These are phyloP conservation scores for Fusarium sororula DNA, from an alignment of 2,329 filamentous ascomycete genomes.

Conservation along the genomic window DNA sequence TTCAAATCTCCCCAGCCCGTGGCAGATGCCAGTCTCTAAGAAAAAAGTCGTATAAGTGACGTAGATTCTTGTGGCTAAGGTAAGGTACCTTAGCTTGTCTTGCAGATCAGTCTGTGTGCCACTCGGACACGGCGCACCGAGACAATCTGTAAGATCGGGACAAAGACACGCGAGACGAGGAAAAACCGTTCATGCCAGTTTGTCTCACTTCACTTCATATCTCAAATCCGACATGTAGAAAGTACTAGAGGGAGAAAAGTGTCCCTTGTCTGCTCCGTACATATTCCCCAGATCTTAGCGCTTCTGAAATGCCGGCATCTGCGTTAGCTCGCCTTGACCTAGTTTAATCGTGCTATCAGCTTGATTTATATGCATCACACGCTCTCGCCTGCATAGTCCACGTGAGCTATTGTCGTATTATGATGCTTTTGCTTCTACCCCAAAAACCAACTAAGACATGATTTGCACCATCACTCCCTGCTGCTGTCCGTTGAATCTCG, in stretches of 20 bases:
- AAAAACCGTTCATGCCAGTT: slow-evolving; percentile 20
- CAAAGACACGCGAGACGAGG: slow-evolving; percentile 21
- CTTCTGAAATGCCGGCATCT: slow-evolving; percentile 26
- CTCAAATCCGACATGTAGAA: background rate
- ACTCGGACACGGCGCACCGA: slow-evolving; percentile 11
- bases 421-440: background rate
- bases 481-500: background rate
- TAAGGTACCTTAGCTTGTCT: background rate
- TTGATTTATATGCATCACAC: slow-evolving; percentile 18
- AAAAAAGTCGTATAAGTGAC: slow-evolving; percentile 9
- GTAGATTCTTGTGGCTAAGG: slow-evolving; percentile 12
- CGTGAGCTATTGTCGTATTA: slow-evolving; percentile 26
- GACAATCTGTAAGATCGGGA: slow-evolving; percentile 27
- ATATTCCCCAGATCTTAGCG: slow-evolving; percentile 14
- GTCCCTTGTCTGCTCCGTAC: background rate
- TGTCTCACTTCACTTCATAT: background rate
- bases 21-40: slow-evolving; percentile 22
- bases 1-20: slow-evolving; percentile 26
- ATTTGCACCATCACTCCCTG: background rate
- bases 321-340: slow-evolving; percentile 17
- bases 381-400: slow-evolving; percentile 17
- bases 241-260: background rate
- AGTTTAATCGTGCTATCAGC: slow-evolving; percentile 13
- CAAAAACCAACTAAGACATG: slow-evolving; percentile 6
- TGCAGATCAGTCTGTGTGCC: slow-evolving; percentile 5